Evolutionary conservation across 2,329 filamentous ascomycete species (phyloP).

Genomic region (Phyllosticta capitalensis): DNA sequence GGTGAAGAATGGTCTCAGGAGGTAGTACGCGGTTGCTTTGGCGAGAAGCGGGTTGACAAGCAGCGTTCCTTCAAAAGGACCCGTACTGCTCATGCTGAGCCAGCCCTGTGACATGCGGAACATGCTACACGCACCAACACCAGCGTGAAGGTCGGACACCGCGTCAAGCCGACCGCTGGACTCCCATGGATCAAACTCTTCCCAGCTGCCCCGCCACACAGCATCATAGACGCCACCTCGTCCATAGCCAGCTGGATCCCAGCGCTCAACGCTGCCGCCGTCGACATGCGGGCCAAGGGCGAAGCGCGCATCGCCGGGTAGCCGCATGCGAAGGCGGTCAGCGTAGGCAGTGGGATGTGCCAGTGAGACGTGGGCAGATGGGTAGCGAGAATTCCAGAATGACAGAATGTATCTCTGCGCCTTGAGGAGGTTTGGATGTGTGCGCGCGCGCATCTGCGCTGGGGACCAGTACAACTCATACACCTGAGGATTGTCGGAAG

Average conservation of each 20-base stretch:
- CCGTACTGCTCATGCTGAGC: slow-evolving; percentile 67
- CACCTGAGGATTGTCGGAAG: slow-evolving; percentile 39
- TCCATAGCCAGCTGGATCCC: slow-evolving; percentile 53
- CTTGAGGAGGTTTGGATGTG: slow-evolving; percentile 37
- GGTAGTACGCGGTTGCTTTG: slow-evolving; percentile 66
- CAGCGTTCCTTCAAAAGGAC: slow-evolving; percentile 67
- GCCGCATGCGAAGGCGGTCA: slow-evolving; percentile 43
- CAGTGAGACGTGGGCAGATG: slow-evolving; percentile 34
- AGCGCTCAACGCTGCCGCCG: slow-evolving; percentile 42
- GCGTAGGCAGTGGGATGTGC: slow-evolving; percentile 39
- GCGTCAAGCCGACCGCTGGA: slow-evolving; percentile 58
- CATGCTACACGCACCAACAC: slow-evolving; percentile 71
- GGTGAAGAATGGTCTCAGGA: slow-evolving; percentile 77
- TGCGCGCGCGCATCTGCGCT: slow-evolving; percentile 37
- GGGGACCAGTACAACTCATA: slow-evolving; percentile 44
- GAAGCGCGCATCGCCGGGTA: slow-evolving; percentile 43
- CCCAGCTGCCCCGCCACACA: slow-evolving; percentile 68
- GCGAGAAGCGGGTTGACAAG: slow-evolving; percentile 70
- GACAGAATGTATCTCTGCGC: slow-evolving; percentile 40
- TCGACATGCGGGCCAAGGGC: slow-evolving; percentile 49
- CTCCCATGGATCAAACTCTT: slow-evolving; percentile 75
- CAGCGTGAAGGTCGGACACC: slow-evolving; percentile 67
- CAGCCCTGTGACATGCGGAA: slow-evolving; percentile 89
- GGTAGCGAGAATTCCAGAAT: slow-evolving; percentile 39
- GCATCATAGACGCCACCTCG: slow-evolving; percentile 58